Evolutionary conservation across 495 filamentous ascomycete genomes (phyloP), one percentile per base, ranked within the genome.

Genomic region (Astrocystis sublimbata): DNA sequence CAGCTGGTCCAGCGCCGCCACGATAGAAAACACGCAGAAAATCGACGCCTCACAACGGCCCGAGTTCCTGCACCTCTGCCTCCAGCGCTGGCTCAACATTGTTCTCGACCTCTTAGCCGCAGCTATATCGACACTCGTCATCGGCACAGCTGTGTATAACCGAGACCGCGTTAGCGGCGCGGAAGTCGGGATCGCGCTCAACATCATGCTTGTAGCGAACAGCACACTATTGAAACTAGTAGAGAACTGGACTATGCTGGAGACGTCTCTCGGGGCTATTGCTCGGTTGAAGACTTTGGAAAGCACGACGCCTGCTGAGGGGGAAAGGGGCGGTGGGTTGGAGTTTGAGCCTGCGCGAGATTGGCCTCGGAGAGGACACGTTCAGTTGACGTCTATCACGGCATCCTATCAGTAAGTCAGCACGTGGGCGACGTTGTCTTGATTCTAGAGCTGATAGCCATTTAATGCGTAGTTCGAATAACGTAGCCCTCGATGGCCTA

Each of bases 261-360:
- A 82, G 53, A 79, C 72, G 17, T 73, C 64, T 15, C 75, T 80
- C 1, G 78, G 76, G 9, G 75, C 78, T 1, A 76, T 80, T 47
- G 71, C 81, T 8, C 77, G 87, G n/a, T 76, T 90, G 58, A 86
- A 82, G 60, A 71, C 73, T 4, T 87, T 89, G 63, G 78, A 78
- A 5, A 72, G 70, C 2, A 74, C 75, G 23, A 81, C 84, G 13
- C 65, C 76, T 1, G 72, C 75, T 0, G 87, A 89, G 42, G 64
- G 72, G 81, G 52, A 62, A 71, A 45, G 73, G 73, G 50, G 61
- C 71, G 45, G 73, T 73, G 2, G 64, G 63, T 2, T 82, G 70
- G 81, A 81, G 38, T 80, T 82, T 65, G 73, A 75, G 35, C 78
- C 85, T 17, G 63, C 83, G 61, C 70, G 81, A 67, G n/a, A 70